Percentiles rank a stretch among this genome's conserved stretches.
Conservation (phyloP, 192 early-diverging fungal genomes). For the Coemansia sp. region DNA sequence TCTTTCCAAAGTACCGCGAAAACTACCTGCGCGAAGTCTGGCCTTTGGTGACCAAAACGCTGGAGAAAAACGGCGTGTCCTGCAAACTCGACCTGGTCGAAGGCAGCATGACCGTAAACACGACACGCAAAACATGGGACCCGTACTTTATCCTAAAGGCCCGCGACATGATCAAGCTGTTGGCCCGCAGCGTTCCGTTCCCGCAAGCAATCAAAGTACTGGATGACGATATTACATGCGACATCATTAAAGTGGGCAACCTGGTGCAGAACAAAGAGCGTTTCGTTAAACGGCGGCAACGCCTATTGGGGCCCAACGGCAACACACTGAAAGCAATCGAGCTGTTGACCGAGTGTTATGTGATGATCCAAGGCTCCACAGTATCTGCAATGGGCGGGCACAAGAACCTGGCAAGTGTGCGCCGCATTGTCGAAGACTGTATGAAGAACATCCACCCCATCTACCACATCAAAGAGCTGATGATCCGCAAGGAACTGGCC, state of each 20-base stretch:
- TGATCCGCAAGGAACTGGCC: slow-evolving; percentile 97
- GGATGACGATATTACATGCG: slow-evolving; percentile 88
- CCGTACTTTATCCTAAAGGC: slow-evolving; percentile 93
- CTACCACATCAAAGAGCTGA: slow-evolving; percentile 97
- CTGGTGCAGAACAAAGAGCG: slow-evolving; percentile 94
- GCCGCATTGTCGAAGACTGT: slow-evolving; percentile 92
- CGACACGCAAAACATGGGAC: slow-evolving; percentile 92
- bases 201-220: slow-evolving; percentile 88
- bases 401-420: slow-evolving; percentile 83
- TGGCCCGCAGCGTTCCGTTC: slow-evolving; percentile 90
- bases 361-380: slow-evolving; percentile 98
- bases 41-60: slow-evolving; percentile 77
- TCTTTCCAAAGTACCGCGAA: slow-evolving; percentile 99
- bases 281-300: slow-evolving; percentile 94
- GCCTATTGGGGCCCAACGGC: slow-evolving; percentile 91
- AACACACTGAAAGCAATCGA: slow-evolving; percentile 97
- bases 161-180: slow-evolving; percentile 90
- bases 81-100: slow-evolving; percentile 94
- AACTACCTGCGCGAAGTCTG: slow-evolving; percentile 87
- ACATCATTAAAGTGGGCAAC: slow-evolving; percentile 98
- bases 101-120: slow-evolving; percentile 97
- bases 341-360: slow-evolving; percentile 90
- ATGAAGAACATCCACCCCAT: slow-evolving; percentile 99
- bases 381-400: slow-evolving; percentile 88
- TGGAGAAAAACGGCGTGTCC: slow-evolving; percentile 82